Conservation (phyloP, 805 yeast species). For the Saccharomycopsis oosterbeekiorum region DNA sequence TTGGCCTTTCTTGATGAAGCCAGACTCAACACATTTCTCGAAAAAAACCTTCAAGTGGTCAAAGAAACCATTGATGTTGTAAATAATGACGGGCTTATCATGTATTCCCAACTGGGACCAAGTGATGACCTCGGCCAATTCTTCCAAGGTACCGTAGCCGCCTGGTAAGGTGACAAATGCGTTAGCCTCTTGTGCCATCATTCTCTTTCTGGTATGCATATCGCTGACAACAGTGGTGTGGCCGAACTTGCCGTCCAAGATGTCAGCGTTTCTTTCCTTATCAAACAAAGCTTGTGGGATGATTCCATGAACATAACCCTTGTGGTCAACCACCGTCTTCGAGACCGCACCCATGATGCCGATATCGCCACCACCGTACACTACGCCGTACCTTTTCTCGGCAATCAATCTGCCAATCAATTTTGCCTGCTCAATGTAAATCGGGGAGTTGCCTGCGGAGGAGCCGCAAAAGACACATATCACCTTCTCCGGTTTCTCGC, state of each 20-base stretch:
- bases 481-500: conserved; percentile 25
- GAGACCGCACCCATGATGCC: conserved; percentile 78
- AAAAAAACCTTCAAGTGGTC: conserved; percentile 59
- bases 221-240: conserved; percentile 72
- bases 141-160: conserved; percentile 86
- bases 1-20: conserved; percentile 60
- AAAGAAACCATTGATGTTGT: conserved; percentile 73
- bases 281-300: conserved; percentile 77
- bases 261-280: conserved; percentile 49
- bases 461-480: conserved; percentile 88
- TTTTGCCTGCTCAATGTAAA: conserved; percentile 44
- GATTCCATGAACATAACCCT: conserved; percentile 72
- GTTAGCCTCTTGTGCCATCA: conserved; percentile 81
- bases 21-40: conserved; percentile 45
- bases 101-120: conserved; percentile 90
- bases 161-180: conserved; percentile 89
- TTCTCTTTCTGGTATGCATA: conserved; percentile 80
- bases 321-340: conserved; percentile 42
- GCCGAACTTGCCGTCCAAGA: conserved; percentile 43
- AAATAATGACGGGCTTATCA: conserved; percentile 65
- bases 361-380: conserved; percentile 70
- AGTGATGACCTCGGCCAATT: conserved; percentile 79
- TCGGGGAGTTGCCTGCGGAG: conserved; percentile 50
- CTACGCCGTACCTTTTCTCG: conserved; percentile 55
- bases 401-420: conserved; percentile 53